A percentile compares a stretch with the other conserved stretches of the same genome.
Conservation (phyloP, 2,329 filamentous ascomycete species). For the Claviceps capensis region DNA sequence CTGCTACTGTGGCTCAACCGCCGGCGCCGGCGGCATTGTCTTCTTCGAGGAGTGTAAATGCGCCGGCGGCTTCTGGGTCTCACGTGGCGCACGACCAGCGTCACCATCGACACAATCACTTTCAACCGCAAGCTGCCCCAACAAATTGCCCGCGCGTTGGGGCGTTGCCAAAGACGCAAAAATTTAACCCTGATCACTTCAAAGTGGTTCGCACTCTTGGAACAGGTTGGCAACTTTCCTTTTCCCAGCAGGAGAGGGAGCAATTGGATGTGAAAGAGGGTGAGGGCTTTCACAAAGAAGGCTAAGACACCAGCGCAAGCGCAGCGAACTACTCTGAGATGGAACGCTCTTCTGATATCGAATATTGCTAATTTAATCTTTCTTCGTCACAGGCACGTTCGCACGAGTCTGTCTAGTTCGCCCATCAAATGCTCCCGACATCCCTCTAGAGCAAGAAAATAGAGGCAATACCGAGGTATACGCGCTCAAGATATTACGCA, state of each 20-base stretch:
- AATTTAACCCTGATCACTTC: constrained; percentile 41
- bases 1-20: constrained; percentile 19
- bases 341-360: background rate
- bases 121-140: background rate
- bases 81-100: background rate
- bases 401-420: constrained; percentile 69
- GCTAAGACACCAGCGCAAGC: background rate
- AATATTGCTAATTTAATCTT: background rate
- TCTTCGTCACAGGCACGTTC: constrained; percentile 48
- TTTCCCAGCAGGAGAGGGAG: background rate
- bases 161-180: constrained; percentile 15
- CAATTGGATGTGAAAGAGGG: background rate
- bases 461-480: constrained; percentile 40
- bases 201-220: constrained; percentile 61
- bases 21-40: constrained; percentile 12
- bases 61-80: constrained; percentile 7
- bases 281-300: background rate
- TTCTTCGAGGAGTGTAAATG: constrained; percentile 7
- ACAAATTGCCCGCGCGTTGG: constrained; percentile 1
- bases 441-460: constrained; percentile 19
- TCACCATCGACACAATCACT: constrained; percentile 1
- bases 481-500: constrained; percentile 67
- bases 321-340: background rate
- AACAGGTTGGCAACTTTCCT: constrained; percentile 37
- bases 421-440: constrained; percentile 35